Base-by-base conservation (phyloP, 306 rosid species). In the Trifolium subterraneum region DNA sequence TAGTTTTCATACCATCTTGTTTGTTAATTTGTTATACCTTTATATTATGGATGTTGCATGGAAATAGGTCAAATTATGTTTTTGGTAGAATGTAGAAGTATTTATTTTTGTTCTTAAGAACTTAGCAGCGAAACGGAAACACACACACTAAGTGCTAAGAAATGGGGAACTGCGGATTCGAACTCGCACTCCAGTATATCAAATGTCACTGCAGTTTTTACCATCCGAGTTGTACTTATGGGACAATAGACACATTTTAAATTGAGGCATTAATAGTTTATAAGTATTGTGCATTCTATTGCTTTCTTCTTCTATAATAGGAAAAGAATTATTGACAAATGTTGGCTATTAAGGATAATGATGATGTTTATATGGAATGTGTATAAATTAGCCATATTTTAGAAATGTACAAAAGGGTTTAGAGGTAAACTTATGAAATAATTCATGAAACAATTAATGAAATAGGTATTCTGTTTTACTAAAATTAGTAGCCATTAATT, bases 361-460 rank as follows among this genome's bases (percentile, higher is more conserved):
- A 33, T 68, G 55, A 36, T 76, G n/a, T n/a, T n/a, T n/a, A n/a
- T 63, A 65, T 77, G 75, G 75, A 77, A 59, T 68, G 45, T 59
- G 64, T 70, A 22, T 12, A 12, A 8, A 15, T 8, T 68, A 54
- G 54, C 33, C 70, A 45, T 75, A 65, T 45, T 75, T 65, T 62
- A 33, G 67, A 76, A 45, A 10, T 58, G 75, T 77, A 75, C 70
- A 59, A 68, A 79, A 20, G 68, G 27, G 35, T 70, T 78, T 51
- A 42, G 47, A 35, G 19, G 23, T 61, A 68, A 12, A 42, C 44
- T 22, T 80, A 71, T 74, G 72, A 69, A 72, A 48, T 58, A 70
- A 59, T 36, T 69, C 48, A 2, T 18, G 62, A 59, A 65, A 31
- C 41, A 42, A 42, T n/a, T 55, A 55, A 73, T 61, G 35, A 78